These are phyloP conservation scores for Nymphaea thermarum DNA, from an alignment of 164 flowering plant genomes.

Conservation along the genomic window DNA sequence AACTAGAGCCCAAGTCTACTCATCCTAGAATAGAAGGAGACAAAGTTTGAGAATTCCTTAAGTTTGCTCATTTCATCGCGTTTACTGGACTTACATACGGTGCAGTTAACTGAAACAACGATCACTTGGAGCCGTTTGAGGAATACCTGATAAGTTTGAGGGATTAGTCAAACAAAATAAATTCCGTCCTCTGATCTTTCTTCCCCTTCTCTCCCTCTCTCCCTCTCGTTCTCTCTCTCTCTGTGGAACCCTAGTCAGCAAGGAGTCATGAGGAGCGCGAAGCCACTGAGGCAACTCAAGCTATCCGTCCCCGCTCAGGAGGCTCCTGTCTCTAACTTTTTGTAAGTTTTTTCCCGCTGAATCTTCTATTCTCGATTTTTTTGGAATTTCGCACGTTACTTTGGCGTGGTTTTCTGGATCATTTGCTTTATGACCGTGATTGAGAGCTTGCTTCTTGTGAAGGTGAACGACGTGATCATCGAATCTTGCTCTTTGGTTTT, in stretches of 20 bases:
- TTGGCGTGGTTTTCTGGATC: neutral
- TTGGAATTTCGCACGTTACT: neutral
- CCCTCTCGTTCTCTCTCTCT: neutral
- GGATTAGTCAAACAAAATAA: too few species aligned
- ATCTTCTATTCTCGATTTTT: neutral
- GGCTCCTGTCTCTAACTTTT: conserved; percentile 60
- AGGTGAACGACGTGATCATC: neutral
- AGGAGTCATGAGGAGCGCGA: conserved; percentile 58
- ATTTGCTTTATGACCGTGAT: neutral
- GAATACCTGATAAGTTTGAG: too few species aligned
- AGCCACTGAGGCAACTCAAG: conserved; percentile 76
- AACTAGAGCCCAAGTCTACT: too few species aligned
- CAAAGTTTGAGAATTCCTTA: too few species aligned
- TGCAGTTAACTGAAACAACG: too few species aligned
- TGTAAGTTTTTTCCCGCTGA: conserved; percentile 27
- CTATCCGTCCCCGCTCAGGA: conserved; percentile 91
- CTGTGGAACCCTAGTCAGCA: conserved; percentile 1
- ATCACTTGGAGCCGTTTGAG: too few species aligned
- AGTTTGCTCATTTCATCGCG: too few species aligned
- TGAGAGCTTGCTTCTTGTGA: neutral
- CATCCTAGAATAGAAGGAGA: too few species aligned
- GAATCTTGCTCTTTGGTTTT: neutral
- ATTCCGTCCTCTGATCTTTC: too few species aligned
- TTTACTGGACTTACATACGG: too few species aligned
- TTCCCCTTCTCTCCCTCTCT: neutral